Conservation (phyloP, 306 rosid genomes). For the Argentina anserina region DNA sequence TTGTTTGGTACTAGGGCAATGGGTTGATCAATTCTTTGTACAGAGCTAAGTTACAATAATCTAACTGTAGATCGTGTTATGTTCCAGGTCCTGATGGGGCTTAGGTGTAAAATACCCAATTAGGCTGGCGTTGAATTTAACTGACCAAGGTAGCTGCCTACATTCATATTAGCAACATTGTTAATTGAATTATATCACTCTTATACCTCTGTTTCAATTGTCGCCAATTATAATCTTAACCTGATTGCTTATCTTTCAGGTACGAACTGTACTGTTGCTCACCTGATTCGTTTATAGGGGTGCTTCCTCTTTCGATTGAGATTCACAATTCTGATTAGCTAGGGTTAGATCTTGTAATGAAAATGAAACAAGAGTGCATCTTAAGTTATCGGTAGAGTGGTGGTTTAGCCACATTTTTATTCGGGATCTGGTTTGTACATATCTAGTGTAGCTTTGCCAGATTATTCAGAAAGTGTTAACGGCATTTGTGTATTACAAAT, state of each 20-base stretch:
- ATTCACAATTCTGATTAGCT: background rate
- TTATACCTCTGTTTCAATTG: background rate
- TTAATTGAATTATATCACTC: background rate
- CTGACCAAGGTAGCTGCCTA: background rate
- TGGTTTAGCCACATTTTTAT: background rate
- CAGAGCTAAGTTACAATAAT: background rate
- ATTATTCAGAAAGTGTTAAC: background rate
- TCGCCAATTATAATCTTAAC: background rate
- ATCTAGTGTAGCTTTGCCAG: constrained; percentile 24
- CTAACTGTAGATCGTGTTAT: background rate
- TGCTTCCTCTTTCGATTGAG: background rate
- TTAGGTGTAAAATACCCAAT: background rate
- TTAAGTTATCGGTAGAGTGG: background rate
- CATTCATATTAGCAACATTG: background rate
- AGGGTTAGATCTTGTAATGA: background rate
- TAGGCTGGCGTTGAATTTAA: background rate
- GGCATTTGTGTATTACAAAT: background rate
- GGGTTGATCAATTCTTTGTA: background rate
- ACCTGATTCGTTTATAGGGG: constrained; percentile 2
- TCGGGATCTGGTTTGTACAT: constrained; percentile 30
- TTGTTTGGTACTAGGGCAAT: background rate
- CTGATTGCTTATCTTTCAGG: background rate
- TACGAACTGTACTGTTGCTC: constrained; percentile 5
- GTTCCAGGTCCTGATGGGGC: constrained; percentile 2
- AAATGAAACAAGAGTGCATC: background rate